Base-by-base conservation (phyloP, 1,284 basidiomycete genomes). In the Volvariella surrecta region DNA sequence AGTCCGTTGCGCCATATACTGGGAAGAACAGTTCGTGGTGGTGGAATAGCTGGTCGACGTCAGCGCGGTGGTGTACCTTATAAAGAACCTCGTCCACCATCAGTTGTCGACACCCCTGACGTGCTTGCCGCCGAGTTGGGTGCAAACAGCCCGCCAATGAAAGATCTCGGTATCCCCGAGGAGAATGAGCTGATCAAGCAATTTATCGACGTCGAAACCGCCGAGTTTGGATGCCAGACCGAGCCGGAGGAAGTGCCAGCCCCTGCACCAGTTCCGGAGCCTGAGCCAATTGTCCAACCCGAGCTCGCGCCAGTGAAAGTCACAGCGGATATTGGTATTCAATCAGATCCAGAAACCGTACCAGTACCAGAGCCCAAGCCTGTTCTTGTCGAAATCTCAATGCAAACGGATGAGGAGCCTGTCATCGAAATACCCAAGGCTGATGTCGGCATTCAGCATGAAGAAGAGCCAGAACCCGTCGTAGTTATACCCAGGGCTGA, bases 81-180 rank as follows among this genome's bases (percentile, higher is more conserved):
- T 62, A 76, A 78, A 50, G 74, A 79, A 49, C 71, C 73, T 10
- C 70, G 82, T 4, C 84, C 84, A 2, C 67, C 76, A 24, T 85
- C 81, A 0, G 61, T 87, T 28, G 71, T 86, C 8, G 79, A 76
- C 24, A 71, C 74, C 10, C 82, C 82, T 0, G 83, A 82, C 52
- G 74, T 79, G 9, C 64, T 87, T 20, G 77, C 81, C 18, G 70
- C 73, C 22, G 83, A 84, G 55, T 66, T 85, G 40, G 74, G 74
- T 76, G 49, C 28, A 10, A 37, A 2, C 49, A 67, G 63, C 50
- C 67, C 56, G 49, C 67, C 58, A 53, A 66, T 63, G 46, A 60
- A 62, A 37, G 66, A 67, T 42, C 61, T 66, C 50, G 64, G 67
- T 24, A 51, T 69, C 47, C 56, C 64, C 18, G 60, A 66, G 46